Conservation (phyloP, 805 yeast genomes). For the Hanseniaspora vineae region DNA sequence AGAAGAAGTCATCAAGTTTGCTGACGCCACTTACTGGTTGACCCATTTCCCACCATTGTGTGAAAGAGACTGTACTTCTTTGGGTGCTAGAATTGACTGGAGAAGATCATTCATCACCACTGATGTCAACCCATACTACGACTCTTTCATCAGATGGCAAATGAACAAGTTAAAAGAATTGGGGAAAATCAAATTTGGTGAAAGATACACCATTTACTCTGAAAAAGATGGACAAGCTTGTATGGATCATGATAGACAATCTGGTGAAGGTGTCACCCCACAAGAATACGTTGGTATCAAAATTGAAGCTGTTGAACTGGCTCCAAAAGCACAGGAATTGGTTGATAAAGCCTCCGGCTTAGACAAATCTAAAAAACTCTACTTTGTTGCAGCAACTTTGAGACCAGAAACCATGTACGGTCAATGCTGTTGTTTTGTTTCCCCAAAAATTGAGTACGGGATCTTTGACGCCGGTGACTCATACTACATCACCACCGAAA, state of each 20-base stretch:
- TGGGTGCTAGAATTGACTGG: slow-evolving; percentile 97
- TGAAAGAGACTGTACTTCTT: slow-evolving; percentile 58
- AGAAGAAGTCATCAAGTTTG: slow-evolving; percentile 75
- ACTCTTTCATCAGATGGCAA: slow-evolving; percentile 93
- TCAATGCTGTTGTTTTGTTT: slow-evolving; percentile 94
- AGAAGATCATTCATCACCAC: slow-evolving; percentile 93
- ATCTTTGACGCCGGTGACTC: slow-evolving; percentile 71
- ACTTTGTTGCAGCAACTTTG: slow-evolving; percentile 88
- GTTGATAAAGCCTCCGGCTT: slow-evolving; percentile 23
- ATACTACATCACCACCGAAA: slow-evolving; percentile 76
- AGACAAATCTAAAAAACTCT: slow-evolving; percentile 48
- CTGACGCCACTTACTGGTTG: slow-evolving; percentile 89
- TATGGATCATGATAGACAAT: slow-evolving; percentile 96
- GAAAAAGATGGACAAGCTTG: slow-evolving; percentile 98
- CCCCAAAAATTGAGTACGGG: slow-evolving; percentile 89
- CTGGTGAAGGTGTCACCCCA: slow-evolving; percentile 95
- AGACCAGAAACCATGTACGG: slow-evolving; percentile 99
- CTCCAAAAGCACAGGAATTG: slow-evolving; percentile 31
- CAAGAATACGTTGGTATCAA: slow-evolving; percentile 94
- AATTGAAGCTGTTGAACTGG: slow-evolving; percentile 53
- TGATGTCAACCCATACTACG: slow-evolving; percentile 89
- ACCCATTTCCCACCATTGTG: slow-evolving; percentile 84
- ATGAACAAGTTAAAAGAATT: slow-evolving; percentile 73
- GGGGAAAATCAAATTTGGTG: slow-evolving; percentile 94
- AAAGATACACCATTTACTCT: slow-evolving; percentile 93